These are phyloP conservation scores for Cinnamomum chago DNA, from an alignment of 164 flowering plant species.

Conservation along the genomic window DNA sequence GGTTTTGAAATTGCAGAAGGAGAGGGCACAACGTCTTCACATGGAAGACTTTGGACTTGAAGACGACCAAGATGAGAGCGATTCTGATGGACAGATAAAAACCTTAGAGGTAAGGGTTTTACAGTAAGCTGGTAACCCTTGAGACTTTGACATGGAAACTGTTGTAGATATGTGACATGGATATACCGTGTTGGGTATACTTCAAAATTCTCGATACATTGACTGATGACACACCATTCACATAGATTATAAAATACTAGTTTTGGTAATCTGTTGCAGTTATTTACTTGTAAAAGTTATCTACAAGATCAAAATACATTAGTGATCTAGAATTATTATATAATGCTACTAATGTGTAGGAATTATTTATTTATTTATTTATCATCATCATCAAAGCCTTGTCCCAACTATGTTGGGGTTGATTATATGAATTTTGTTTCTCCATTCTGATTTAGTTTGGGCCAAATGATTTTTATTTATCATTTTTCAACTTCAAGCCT, in stretches of 20 bases:
- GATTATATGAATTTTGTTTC: too few relatives aligned
- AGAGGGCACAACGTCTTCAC: conserved; percentile 41
- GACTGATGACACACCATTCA: not conserved
- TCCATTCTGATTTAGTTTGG: too few relatives aligned
- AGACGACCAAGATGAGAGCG: conserved; percentile 51
- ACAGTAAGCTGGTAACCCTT: not conserved
- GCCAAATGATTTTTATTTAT: too few relatives aligned
- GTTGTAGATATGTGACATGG: not conserved
- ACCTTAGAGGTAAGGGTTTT: conserved; percentile 43
- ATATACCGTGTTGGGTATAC: not conserved
- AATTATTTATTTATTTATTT: too few relatives aligned
- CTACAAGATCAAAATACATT: not conserved
- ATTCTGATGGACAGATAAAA: conserved; percentile 37
- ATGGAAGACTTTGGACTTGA: conserved; percentile 67
- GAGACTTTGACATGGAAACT: not conserved
- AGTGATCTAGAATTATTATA: not conserved
- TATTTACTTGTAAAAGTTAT: not conserved
- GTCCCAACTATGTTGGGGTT: too few relatives aligned
- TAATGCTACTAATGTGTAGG: not conserved
- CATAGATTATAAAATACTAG: not conserved
- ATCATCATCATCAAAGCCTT: too few relatives aligned
- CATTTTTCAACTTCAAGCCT: too few relatives aligned
- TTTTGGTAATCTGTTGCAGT: not conserved
- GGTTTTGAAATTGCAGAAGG: conserved; percentile 48
- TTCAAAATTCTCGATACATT: not conserved